phyloP scores from a whole-genome alignment of 345 rosid genomes.

The Schrenkiella parvula region DNA sequence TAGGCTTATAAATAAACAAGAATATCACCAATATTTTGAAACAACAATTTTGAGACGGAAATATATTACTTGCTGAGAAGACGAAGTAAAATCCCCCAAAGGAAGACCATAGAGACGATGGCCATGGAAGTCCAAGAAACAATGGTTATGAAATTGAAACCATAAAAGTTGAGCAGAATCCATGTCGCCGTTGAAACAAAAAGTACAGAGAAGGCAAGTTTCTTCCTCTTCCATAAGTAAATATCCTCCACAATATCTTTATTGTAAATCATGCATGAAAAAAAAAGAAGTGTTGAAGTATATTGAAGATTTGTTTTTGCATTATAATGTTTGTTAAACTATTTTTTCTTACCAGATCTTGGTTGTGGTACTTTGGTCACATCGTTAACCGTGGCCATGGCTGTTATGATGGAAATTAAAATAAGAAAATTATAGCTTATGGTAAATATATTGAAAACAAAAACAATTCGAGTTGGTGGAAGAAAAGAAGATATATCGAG shows the following conservation, averaged over 20 bases:
- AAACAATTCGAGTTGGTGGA: too few relatives aligned
- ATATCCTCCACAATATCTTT: slow-evolving; percentile 33
- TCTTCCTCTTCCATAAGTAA: slow-evolving; percentile 53
- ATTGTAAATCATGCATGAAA: not conserved
- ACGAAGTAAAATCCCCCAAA: slow-evolving; percentile 43
- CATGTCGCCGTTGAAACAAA: slow-evolving; percentile 38
- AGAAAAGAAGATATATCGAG: too few relatives aligned
- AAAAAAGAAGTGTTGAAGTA: not conserved
- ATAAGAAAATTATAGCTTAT: not conserved
- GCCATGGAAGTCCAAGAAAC: slow-evolving; percentile 40
- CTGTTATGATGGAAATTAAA: not conserved
- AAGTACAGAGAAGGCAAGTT: slow-evolving; percentile 33
- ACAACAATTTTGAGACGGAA: too few relatives aligned
- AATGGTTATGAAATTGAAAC: slow-evolving; percentile 39
- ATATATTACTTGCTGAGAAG: slow-evolving; percentile 52
- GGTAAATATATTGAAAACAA: not conserved
- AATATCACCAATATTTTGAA: too few relatives aligned
- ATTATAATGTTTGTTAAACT: not conserved
- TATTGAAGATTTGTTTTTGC: not conserved
- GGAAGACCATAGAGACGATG: slow-evolving; percentile 32
- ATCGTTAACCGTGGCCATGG: slow-evolving; percentile 2
- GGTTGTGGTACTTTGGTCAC: slow-evolving; percentile 1
- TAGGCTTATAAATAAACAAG: too few relatives aligned
- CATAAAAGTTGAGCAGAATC: slow-evolving; percentile 39
- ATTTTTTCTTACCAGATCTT: slow-evolving; percentile 2